Percentiles rank a stretch among this genome's conserved stretches.
Evolutionary conservation across 371 early-diverging fungal species (phyloP).

Genomic region (Lichtheimia hyalospora): DNA sequence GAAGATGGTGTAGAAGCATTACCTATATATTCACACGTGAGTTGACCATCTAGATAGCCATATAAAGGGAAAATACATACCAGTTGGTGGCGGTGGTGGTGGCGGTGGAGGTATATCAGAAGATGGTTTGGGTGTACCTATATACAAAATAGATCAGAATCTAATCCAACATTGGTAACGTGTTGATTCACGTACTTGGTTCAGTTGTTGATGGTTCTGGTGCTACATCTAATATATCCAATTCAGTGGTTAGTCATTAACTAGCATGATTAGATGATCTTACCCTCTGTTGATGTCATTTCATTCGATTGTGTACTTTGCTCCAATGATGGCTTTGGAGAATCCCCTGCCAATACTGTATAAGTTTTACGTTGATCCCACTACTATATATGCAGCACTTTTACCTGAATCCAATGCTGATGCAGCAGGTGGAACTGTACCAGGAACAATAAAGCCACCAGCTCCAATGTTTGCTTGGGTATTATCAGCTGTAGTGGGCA

Average conservation of each 20-base stretch:
- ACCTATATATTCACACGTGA: too few relatives aligned
- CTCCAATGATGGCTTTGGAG: not conserved
- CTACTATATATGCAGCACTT: too few relatives aligned
- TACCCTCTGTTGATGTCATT: not conserved
- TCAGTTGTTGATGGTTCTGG: not conserved
- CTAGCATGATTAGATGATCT: not conserved
- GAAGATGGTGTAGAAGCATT: constrained; percentile 10
- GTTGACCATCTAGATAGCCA: too few relatives aligned
- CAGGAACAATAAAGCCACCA: constrained; percentile 15
- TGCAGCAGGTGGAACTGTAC: not conserved
- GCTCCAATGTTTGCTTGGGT: not conserved
- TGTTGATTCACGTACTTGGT: not conserved
- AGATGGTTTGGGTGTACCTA: constrained; percentile 4
- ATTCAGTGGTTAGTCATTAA: not conserved
- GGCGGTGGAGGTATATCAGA: constrained; percentile 22
- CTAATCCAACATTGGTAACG: not conserved
- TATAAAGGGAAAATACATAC: too few relatives aligned
- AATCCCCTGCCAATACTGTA: not conserved
- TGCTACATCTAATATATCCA: not conserved
- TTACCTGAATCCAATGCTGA: not conserved
- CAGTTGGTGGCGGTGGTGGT: constrained; percentile 17
- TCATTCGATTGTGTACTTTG: not conserved
- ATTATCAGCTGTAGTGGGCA: not conserved
- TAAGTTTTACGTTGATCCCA: too few relatives aligned
- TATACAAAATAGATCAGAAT: not conserved